Conservation (phyloP, 1,284 basidiomycete genomes). For the Microbotryum violaceum region DNA sequence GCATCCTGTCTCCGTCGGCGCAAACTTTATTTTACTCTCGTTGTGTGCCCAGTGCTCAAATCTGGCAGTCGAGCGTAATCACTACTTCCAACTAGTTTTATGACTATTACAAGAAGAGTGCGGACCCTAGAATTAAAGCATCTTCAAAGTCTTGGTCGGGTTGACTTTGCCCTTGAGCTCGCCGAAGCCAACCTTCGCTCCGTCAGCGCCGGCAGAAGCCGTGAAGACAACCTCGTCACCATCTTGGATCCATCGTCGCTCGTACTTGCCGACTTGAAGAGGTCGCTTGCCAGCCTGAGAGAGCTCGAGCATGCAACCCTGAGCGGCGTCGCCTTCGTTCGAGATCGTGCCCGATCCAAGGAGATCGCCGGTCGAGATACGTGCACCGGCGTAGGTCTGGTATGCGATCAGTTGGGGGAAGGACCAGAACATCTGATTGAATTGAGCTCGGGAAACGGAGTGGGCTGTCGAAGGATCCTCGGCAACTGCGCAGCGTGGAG, state of each 20-base stretch:
- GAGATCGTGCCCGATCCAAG: conserved; percentile 35
- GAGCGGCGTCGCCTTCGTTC: neutral
- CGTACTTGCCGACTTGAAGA: conserved; percentile 1
- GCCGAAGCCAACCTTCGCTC: conserved; percentile 8
- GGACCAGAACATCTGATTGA: conserved; percentile 9
- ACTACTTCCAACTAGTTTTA: no score
- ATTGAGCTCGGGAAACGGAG: conserved; percentile 2
- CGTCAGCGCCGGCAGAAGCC: neutral
- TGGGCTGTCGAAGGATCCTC: conserved; percentile 2
- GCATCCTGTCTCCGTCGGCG: no score
- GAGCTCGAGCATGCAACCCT: conserved; percentile 12
- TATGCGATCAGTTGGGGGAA: conserved; percentile 32
- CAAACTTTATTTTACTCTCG: no score
- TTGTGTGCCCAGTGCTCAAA: no score
- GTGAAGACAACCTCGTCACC: conserved; percentile 13
- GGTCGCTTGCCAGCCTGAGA: conserved; percentile 5
- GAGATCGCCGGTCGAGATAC: conserved; percentile 32
- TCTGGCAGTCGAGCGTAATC: no score
- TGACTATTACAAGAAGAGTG: no score
- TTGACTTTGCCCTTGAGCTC: conserved; percentile 6
- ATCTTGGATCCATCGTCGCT: conserved; percentile 9
- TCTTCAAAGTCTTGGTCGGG: neutral
- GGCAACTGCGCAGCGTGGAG: neutral
- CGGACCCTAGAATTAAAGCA: no score
- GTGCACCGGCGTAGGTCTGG: conserved; percentile 33